Evolutionary conservation across 2,329 filamentous ascomycete genomes (phyloP).

Genomic region (Byssothecium circinans): DNA sequence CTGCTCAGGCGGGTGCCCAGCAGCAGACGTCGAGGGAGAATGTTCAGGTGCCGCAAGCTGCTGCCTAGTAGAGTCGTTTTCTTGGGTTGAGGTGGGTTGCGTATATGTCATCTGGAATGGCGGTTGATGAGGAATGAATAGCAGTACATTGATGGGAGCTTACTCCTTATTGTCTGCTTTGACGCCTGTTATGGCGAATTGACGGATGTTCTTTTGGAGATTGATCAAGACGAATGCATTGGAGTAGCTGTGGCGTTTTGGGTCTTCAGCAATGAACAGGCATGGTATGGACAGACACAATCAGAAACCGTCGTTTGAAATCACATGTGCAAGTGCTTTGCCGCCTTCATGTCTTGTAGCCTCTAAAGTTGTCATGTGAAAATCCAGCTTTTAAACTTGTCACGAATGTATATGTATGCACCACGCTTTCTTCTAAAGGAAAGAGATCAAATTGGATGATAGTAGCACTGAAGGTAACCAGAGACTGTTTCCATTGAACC

Average conservation of each 20-base stretch:
- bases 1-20: constrained; percentile 47
- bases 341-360: no score
- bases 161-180: no score
- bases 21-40: constrained; percentile 22
- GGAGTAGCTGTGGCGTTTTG: constrained; percentile 4
- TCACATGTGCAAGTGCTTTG: no score
- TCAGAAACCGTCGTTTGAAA: background rate
- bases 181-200: no score
- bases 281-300: constrained; percentile 6
- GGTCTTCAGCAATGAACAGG: background rate
- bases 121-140: background rate
- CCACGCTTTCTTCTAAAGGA: constrained; percentile 7
- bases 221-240: constrained; percentile 1
- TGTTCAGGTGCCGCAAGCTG: constrained; percentile 19
- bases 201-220: background rate
- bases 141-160: no score
- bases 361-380: no score
- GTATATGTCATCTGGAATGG: constrained; percentile 1
- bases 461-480: constrained; percentile 40
- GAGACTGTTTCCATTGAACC: constrained; percentile 35
- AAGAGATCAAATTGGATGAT: constrained; percentile 45
- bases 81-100: background rate
- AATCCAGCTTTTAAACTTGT: no score
- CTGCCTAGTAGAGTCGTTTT: constrained; percentile 11
- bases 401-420: no score